Percentiles rank a stretch among this genome's conserved stretches.
Evolutionary conservation across 2,329 filamentous ascomycete genomes (phyloP).

Genomic region (Aureobasidium sp.): DNA sequence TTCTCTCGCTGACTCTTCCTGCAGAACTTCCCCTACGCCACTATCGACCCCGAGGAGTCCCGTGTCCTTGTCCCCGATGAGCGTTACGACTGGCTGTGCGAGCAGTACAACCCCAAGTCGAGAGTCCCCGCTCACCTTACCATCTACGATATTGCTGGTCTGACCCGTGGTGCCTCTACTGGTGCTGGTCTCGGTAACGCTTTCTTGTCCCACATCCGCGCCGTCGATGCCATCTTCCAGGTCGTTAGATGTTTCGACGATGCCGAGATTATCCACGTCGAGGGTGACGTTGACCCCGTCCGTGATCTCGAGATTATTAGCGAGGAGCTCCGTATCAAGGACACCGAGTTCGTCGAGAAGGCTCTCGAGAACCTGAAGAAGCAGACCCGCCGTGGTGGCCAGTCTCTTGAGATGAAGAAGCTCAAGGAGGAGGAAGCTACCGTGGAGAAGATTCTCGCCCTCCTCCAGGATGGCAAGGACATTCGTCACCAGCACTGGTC

Average conservation of each 20-base stretch:
- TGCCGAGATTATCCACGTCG: constrained; percentile 98
- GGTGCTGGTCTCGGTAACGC: constrained; percentile 95
- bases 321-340: constrained; percentile 93
- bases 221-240: constrained; percentile 41
- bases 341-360: constrained; percentile 98
- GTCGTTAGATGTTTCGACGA: constrained; percentile 62
- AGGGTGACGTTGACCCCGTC: constrained; percentile 93
- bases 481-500: constrained; percentile 83
- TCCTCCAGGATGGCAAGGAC: constrained; percentile 82
- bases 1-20: background rate
- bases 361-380: constrained; percentile 85
- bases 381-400: constrained; percentile 88
- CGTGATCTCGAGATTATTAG: constrained; percentile 94
- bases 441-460: constrained; percentile 79
- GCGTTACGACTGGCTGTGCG: constrained; percentile 88
- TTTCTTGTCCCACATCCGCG: constrained; percentile 97
- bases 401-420: constrained; percentile 97
- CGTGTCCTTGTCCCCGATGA: constrained; percentile 95
- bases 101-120: constrained; percentile 98
- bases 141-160: constrained; percentile 95
- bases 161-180: constrained; percentile 91
- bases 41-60: constrained; percentile 96
- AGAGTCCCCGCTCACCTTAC: constrained; percentile 94
- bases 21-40: constrained; percentile 96
- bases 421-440: constrained; percentile 87